Percentiles rank a stretch among this genome's conserved stretches.
Evolutionary conservation across 1,284 basidiomycete genomes (phyloP).

Genomic region (Afroboletus lepidellus): DNA sequence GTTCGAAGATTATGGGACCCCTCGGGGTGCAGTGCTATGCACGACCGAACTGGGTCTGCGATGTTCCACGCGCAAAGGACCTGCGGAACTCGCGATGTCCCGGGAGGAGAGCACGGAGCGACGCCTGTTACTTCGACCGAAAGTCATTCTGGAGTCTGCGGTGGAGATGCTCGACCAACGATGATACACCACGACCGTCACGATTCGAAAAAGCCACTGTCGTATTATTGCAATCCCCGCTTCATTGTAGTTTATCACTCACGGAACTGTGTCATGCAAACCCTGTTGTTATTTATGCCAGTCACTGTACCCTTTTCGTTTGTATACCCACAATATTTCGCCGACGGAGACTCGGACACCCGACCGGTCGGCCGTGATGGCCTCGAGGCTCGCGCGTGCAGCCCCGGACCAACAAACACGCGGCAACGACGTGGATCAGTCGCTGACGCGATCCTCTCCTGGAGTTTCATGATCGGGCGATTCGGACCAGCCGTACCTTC

Average conservation of each 20-base stretch:
- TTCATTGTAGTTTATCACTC: slow-evolving; percentile 23
- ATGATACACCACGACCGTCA: slow-evolving; percentile 1
- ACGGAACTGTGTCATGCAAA: slow-evolving; percentile 16
- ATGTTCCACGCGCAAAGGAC: slow-evolving; percentile 54
- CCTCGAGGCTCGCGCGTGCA: background rate
- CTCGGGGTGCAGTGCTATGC: slow-evolving; percentile 52
- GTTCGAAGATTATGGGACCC: slow-evolving; percentile 59
- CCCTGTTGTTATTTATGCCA: slow-evolving; percentile 7
- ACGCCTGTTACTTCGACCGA: slow-evolving; percentile 61
- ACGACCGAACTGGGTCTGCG: slow-evolving; percentile 69
- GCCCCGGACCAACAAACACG: background rate
- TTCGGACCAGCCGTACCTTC: background rate
- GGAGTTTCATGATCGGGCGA: no score
- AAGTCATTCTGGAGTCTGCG: slow-evolving; percentile 70
- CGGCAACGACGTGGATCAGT: background rate
- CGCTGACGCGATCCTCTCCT: no score
- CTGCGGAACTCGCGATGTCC: slow-evolving; percentile 26
- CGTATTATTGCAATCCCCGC: background rate
- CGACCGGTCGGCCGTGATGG: background rate
- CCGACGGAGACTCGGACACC: background rate
- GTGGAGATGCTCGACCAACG: slow-evolving; percentile 53
- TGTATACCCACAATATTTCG: background rate
- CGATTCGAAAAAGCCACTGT: background rate
- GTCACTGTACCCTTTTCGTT: background rate
- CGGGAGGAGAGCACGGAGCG: slow-evolving; percentile 51